phyloP scores from a whole-genome alignment of 768 basidiomycete species.

The Leccinum fibrillosum region DNA sequence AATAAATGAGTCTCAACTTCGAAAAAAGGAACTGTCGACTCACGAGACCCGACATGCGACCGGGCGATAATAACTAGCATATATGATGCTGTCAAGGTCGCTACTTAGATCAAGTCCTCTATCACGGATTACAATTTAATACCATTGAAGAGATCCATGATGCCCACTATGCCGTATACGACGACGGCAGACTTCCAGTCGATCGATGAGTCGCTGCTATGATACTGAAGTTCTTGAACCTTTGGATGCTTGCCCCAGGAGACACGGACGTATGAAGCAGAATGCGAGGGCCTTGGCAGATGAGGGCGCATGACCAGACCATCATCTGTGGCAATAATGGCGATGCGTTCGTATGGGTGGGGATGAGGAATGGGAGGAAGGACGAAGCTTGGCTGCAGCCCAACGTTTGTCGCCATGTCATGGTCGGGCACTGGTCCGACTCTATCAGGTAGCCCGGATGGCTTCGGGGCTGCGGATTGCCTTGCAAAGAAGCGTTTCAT shows the following conservation, averaged over 20 bases:
- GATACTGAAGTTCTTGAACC: constrained; percentile 48
- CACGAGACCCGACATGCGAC: constrained; percentile 62
- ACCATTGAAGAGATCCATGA: constrained; percentile 74
- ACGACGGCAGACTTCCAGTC: constrained; percentile 59
- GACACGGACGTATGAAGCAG: constrained; percentile 43
- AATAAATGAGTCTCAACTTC: constrained; percentile 5
- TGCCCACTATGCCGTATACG: constrained; percentile 74
- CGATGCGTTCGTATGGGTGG: constrained; percentile 65
- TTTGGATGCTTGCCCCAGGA: constrained; percentile 56
- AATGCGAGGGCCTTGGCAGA: constrained; percentile 27
- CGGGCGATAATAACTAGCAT: constrained; percentile 68
- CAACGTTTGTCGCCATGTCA: constrained; percentile 8
- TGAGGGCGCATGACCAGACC: constrained; percentile 71
- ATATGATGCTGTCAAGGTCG: constrained; percentile 56
- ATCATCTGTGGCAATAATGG: constrained; percentile 52
- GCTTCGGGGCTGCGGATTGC: constrained; percentile 13
- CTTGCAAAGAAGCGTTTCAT: constrained; percentile 35
- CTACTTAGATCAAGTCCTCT: constrained; percentile 11
- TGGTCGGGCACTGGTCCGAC: not conserved
- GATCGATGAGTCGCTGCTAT: constrained; percentile 31
- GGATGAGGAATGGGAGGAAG: constrained; percentile 75
- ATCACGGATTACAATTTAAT: constrained; percentile 6
- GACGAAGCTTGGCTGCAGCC: constrained; percentile 59
- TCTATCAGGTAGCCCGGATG: not conserved
- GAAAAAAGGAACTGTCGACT: constrained; percentile 28